Evolutionary conservation across 2,329 filamentous ascomycete genomes (phyloP), one percentile per base, ranked within the genome.

Genomic region (Pseudogymnoascus sp.): DNA sequence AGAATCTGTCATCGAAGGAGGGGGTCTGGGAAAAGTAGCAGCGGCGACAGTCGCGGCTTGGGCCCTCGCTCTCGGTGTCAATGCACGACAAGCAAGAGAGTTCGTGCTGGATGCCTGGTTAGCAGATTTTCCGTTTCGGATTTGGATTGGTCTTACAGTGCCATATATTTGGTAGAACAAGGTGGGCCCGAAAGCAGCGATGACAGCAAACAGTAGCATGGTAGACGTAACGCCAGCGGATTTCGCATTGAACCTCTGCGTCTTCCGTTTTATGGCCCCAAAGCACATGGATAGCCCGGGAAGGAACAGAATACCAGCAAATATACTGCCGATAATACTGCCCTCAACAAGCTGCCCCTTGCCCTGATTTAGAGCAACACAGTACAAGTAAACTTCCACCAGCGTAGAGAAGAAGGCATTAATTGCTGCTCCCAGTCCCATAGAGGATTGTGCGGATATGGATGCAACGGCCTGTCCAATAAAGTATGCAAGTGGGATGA

Each of bases 161-260:
- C 95, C 96, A 75, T 97, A 97, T 67, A 99, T 96, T 73, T 99
- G 93, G 77, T 97, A 99, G 77, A 99, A 99, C 13, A 99, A 79
- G 0, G 95, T 99, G 2, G 95, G 95, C 0, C 93, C 89, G 75
- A 99, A 99, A 7, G 93, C 91, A 66, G 90, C 93, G 69, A 99
- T 95, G 40, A 96, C 90, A 23, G 95, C 93, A 73, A 99, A 99
- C 9, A 99, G 82, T 63, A 99, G 79, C 95, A 99, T 99, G 0
- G 95, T 99, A 1, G 93, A 97, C 0, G 93, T 97, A 35, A 97
- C 95, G 73, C 95, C 92, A 31, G 95, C 95, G 35, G 93, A 97
- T 72, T 88, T 91, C 67, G 95, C 93, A 73, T 99, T 99, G 82
- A 99, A 99, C 44, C 95, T 88, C 74, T 99, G 95, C 1, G 95